Conservation (phyloP, 108 stramenopile species). For the Nannochloropsis granulata region DNA sequence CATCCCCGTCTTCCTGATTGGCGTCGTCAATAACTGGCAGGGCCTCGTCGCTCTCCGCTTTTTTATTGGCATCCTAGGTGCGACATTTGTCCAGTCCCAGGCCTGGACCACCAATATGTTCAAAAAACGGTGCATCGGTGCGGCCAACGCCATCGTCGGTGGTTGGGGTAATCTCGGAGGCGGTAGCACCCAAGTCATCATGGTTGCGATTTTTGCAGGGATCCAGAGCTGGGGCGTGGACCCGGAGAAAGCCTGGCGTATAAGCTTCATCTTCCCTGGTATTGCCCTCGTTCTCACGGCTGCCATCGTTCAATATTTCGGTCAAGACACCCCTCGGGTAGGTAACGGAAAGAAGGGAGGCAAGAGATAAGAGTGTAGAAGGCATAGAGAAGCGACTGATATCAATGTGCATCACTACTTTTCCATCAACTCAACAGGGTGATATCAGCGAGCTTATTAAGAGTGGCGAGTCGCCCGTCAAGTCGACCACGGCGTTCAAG, state of each 20-base stretch:
- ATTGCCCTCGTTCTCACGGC: slow-evolving; percentile 41
- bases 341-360: too few relatives aligned
- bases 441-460: too few relatives aligned
- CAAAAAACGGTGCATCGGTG: slow-evolving; percentile 58
- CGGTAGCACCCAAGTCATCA: slow-evolving; percentile 35
- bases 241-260: slow-evolving; percentile 53
- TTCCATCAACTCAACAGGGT: not conserved
- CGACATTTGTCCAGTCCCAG: slow-evolving; percentile 67
- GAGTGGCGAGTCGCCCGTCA: not conserved
- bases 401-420: not conserved
- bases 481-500: slow-evolving; percentile 3
- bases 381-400: too few relatives aligned
- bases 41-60: slow-evolving; percentile 47
- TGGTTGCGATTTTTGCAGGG: slow-evolving; percentile 3
- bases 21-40: slow-evolving; percentile 46
- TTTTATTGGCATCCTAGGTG: slow-evolving; percentile 62
- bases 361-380: too few relatives aligned
- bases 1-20: slow-evolving; percentile 53
- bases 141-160: slow-evolving; percentile 57
- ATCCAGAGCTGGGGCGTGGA: not conserved
- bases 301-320: slow-evolving; percentile 32
- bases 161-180: slow-evolving; percentile 73
- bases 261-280: slow-evolving; percentile 55
- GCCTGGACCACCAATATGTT: slow-evolving; percentile 68
- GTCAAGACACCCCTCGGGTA: slow-evolving; percentile 45